Evolutionary conservation across 2,329 filamentous ascomycete species (phyloP).

Genomic region (Stachybotrys echinatus): DNA sequence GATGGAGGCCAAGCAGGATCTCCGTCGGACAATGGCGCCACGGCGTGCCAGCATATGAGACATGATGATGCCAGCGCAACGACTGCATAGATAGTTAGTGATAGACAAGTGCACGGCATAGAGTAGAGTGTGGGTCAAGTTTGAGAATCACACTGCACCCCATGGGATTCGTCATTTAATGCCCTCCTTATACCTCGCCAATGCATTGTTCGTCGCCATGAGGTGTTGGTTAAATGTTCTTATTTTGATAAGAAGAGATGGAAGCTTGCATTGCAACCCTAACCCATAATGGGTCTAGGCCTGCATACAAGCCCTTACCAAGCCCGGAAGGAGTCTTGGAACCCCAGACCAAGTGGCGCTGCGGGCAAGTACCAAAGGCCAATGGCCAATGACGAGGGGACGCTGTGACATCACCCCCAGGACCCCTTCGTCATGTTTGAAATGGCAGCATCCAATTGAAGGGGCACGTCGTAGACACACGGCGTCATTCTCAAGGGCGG

Average conservation of each 20-base stretch:
- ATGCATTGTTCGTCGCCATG: too few relatives aligned
- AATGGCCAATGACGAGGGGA: neutral
- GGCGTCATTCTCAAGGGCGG: neutral
- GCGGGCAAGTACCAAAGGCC: too few relatives aligned
- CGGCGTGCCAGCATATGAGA: conserved; percentile 68
- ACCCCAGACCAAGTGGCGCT: neutral
- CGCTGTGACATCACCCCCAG: neutral
- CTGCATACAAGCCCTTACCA: neutral
- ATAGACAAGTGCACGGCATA: too few relatives aligned
- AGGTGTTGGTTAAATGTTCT: too few relatives aligned
- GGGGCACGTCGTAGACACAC: neutral
- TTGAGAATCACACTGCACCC: too few relatives aligned
- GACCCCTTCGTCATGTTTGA: neutral
- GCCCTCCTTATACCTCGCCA: neutral
- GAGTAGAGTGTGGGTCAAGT: too few relatives aligned
- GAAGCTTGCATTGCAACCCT: too few relatives aligned
- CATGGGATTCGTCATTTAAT: too few relatives aligned
- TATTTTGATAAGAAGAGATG: too few relatives aligned
- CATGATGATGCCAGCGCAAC: neutral
- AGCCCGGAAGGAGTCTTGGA: neutral
- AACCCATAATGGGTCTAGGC: too few relatives aligned
- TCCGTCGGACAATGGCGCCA: conserved; percentile 75
- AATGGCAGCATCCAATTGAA: neutral
- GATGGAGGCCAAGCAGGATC: conserved; percentile 69
- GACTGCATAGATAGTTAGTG: conserved; percentile 1